phyloP scores from a whole-genome alignment of 805 yeast species.

The Ogataea paradorogensis region DNA sequence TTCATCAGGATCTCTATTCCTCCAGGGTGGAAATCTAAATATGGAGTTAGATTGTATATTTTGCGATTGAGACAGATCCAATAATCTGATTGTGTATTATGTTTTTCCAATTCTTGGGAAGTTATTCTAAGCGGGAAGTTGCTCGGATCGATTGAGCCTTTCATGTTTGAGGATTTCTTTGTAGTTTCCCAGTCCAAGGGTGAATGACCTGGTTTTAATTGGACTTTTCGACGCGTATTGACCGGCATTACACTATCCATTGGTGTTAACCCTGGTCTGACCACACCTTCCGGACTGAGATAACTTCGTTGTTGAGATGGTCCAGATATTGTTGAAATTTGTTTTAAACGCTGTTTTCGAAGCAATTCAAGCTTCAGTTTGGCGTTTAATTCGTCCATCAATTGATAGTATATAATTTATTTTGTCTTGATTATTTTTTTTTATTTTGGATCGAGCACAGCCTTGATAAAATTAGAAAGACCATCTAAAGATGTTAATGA shows the following conservation, averaged over 20 bases:
- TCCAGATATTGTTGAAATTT: constrained; percentile 1
- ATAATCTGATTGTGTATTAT: constrained; percentile 61
- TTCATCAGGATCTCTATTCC: constrained; percentile 76
- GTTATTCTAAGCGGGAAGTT: constrained; percentile 55
- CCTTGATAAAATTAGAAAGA: constrained; percentile 1
- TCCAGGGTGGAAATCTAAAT: constrained; percentile 88
- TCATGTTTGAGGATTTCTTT: constrained; percentile 47
- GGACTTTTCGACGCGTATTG: constrained; percentile 49
- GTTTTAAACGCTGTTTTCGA: constrained; percentile 11
- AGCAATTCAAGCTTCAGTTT: constrained; percentile 10
- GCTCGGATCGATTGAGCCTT: constrained; percentile 44
- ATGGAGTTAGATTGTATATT: constrained; percentile 84
- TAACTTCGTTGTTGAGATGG: constrained; percentile 10
- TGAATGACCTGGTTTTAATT: constrained; percentile 73
- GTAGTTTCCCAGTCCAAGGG: constrained; percentile 82
- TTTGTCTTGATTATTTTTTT: constrained; percentile 2
- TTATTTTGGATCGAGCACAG: constrained; percentile 12
- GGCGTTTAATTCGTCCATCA: constrained; percentile 1
- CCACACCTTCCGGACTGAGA: constrained; percentile 16
- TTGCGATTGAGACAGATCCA: constrained; percentile 83
- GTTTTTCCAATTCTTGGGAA: constrained; percentile 56
- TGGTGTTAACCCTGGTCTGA: constrained; percentile 1
- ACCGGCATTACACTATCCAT: constrained; percentile 8
- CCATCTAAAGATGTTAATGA: too few relatives aligned
- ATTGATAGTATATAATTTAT: too few relatives aligned